Evolutionary conservation across 768 basidiomycete species (phyloP).

Genomic region (Boletus rufocinnamomeus): DNA sequence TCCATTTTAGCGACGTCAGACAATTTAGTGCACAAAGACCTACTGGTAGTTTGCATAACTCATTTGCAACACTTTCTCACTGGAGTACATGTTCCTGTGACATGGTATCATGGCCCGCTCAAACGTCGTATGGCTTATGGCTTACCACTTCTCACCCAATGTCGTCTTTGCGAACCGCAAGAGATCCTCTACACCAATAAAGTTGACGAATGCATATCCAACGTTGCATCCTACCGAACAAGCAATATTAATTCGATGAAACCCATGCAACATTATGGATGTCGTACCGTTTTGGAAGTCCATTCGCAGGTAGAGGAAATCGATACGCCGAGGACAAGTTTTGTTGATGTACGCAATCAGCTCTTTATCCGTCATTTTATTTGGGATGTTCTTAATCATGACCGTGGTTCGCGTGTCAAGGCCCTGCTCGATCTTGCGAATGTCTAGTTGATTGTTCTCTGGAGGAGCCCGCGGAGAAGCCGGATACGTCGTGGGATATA

Average conservation of each 20-base stretch:
- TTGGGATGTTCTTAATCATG: conserved; percentile 92
- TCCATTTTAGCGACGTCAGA: conserved; percentile 11
- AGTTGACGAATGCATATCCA: conserved; percentile 89
- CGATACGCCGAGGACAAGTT: conserved; percentile 75
- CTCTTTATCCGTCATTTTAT: conserved; percentile 84
- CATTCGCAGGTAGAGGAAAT: conserved; percentile 88
- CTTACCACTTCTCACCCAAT: conserved; percentile 81
- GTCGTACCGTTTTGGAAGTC: conserved; percentile 76
- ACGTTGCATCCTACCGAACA: conserved; percentile 67
- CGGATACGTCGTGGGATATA: conserved; percentile 26
- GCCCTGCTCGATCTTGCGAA: conserved; percentile 73
- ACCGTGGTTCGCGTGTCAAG: conserved; percentile 81
- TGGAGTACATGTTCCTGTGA: conserved; percentile 86
- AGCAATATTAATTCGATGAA: conserved; percentile 5
- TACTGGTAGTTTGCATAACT: conserved; percentile 92
- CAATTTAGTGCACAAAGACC: conserved; percentile 32
- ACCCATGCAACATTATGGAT: not conserved
- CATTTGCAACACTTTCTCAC: conserved; percentile 89
- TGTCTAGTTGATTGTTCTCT: conserved; percentile 62
- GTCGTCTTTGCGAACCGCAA: conserved; percentile 71
- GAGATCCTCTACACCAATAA: conserved; percentile 76
- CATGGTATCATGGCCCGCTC: conserved; percentile 8
- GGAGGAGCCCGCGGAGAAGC: conserved; percentile 31
- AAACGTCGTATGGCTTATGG: conserved; percentile 3
- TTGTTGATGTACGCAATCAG: conserved; percentile 65